Evolutionary conservation across 1,284 basidiomycete species (phyloP).

Genomic region (Malassezia pachydermatis): DNA sequence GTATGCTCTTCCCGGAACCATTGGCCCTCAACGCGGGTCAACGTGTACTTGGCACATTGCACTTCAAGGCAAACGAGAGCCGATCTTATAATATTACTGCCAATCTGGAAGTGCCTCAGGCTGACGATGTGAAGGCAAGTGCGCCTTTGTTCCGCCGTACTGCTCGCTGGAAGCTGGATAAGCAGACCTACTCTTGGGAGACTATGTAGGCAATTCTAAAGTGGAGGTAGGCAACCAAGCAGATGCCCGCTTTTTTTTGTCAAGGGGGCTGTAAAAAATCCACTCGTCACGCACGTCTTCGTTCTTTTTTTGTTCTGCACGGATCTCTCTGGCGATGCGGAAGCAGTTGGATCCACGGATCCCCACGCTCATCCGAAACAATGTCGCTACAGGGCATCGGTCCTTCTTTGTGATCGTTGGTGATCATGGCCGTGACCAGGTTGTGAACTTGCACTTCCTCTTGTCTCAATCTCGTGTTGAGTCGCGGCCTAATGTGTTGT

Average conservation of each 20-base stretch:
- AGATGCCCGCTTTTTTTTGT: neutral
- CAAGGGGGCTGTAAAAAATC: neutral
- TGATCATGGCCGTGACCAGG: conserved; percentile 85
- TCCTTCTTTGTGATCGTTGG: conserved; percentile 96
- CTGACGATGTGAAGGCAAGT: conserved; percentile 17
- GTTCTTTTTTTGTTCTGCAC: conserved; percentile 11
- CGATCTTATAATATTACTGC: conserved; percentile 36
- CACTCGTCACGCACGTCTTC: neutral
- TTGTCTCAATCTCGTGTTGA: conserved; percentile 39
- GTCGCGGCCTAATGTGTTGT: conserved; percentile 36
- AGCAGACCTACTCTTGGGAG: conserved; percentile 43
- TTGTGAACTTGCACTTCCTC: conserved; percentile 91
- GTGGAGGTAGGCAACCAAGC: no score
- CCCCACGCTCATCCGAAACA: conserved; percentile 80
- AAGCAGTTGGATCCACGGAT: conserved; percentile 66
- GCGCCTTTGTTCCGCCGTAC: conserved; percentile 17
- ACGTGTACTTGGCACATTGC: conserved; percentile 30
- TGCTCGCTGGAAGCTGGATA: conserved; percentile 36
- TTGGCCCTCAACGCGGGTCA: conserved; percentile 41
- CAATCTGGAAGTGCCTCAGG: conserved; percentile 16
- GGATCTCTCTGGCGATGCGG: conserved; percentile 23
- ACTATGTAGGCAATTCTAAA: conserved; percentile 4
- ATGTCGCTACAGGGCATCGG: conserved; percentile 69
- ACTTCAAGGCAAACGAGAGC: conserved; percentile 35
- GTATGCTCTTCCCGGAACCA: conserved; percentile 37